Conservation (phyloP, 345 rosid species). For the Pistacia vera region DNA sequence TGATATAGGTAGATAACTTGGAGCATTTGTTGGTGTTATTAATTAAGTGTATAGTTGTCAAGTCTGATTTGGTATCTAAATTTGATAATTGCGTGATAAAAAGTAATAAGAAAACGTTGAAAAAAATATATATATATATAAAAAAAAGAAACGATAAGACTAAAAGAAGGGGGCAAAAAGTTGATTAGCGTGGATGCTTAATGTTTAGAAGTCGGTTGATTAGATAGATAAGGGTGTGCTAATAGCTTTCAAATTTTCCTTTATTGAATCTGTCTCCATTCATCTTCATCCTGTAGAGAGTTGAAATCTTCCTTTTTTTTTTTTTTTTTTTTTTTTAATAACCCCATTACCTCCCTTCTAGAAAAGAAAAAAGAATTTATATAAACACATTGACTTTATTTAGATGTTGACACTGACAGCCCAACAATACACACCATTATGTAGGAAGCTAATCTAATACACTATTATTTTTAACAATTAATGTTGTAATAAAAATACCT, state of each 20-base stretch:
- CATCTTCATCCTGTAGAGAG: background rate
- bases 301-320: conserved; percentile 3
- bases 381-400: conserved; percentile 16
- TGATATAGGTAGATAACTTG: no score
- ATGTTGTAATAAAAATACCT: no score
- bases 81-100: no score
- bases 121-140: no score
- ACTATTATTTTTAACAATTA: no score
- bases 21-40: no score
- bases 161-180: conserved; percentile 4
- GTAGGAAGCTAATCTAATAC: background rate
- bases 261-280: background rate
- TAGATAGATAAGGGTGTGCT: conserved; percentile 12
- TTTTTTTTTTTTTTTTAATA: background rate
- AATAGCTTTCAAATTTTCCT: background rate
- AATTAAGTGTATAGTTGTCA: no score
- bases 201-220: conserved; percentile 26
- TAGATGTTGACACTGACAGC: conserved; percentile 30
- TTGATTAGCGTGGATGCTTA: conserved; percentile 16
- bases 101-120: background rate
- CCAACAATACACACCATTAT: background rate
- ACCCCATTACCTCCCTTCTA: background rate
- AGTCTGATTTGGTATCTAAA: no score
- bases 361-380: background rate
- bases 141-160: background rate